Evolutionary conservation across 1,284 basidiomycete species (phyloP).

Genomic region (Coniferiporia sulphurascens): DNA sequence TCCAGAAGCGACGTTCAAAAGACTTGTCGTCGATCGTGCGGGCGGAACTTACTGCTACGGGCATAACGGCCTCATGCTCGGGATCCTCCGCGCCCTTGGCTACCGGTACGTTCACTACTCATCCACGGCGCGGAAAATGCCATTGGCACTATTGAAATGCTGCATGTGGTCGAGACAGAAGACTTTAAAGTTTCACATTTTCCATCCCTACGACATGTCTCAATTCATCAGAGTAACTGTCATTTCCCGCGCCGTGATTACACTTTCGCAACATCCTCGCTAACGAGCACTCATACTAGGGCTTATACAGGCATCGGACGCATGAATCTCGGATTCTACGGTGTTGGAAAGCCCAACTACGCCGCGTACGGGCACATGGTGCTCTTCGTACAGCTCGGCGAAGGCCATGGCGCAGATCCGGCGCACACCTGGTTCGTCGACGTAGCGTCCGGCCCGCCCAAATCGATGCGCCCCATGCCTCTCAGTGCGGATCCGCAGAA

Average conservation of each 20-base stretch:
- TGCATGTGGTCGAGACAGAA: too few species aligned
- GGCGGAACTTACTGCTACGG: constrained; percentile 21
- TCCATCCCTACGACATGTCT: too few species aligned
- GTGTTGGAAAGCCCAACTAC: constrained; percentile 1
- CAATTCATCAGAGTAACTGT: too few species aligned
- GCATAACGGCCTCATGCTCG: constrained; percentile 19
- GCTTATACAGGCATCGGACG: constrained; percentile 8
- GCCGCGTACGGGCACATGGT: constrained; percentile 17
- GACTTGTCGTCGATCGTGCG: constrained; percentile 12
- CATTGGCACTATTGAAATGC: too few species aligned
- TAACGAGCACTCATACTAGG: neutral
- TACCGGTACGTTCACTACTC: constrained; percentile 11
- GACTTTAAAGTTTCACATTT: too few species aligned
- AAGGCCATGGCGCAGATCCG: constrained; percentile 1
- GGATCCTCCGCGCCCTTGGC: constrained; percentile 19
- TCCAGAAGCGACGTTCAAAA: constrained; percentile 19
- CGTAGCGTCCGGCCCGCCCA: constrained; percentile 19
- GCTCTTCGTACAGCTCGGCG: constrained; percentile 18
- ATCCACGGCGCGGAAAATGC: too few species aligned
- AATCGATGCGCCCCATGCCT: constrained; percentile 17
- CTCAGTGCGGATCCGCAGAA: constrained; percentile 14
- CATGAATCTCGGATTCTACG: constrained; percentile 8
- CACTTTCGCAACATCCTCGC: too few species aligned
- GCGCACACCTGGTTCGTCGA: constrained; percentile 21
- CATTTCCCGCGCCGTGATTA: too few species aligned